Evolutionary conservation across 2,329 filamentous ascomycete genomes (phyloP).

Genomic region (Aspergillus neoniger): DNA sequence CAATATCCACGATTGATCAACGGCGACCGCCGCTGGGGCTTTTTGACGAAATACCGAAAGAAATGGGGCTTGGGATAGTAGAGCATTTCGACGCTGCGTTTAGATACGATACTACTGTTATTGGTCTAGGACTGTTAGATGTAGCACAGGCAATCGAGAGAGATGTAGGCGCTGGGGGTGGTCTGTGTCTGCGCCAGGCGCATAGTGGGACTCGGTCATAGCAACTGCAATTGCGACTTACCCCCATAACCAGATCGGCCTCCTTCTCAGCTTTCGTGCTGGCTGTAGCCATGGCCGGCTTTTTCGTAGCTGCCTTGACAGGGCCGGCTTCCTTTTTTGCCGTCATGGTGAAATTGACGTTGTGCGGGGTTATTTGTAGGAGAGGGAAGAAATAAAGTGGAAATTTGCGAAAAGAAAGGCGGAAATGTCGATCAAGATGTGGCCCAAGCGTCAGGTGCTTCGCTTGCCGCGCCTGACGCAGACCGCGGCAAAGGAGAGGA

Average conservation of each 20-base stretch:
- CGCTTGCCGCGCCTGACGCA: conserved; percentile 33
- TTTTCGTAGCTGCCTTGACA: conserved; percentile 20
- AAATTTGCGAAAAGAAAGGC: neutral
- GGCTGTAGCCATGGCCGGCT: conserved; percentile 21
- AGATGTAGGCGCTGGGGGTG: conserved; percentile 2
- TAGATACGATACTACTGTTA: conserved; percentile 88
- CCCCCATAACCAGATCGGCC: conserved; percentile 57
- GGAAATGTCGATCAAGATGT: conserved; percentile 37
- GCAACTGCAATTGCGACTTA: conserved; percentile 36
- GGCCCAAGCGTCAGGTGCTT: conserved; percentile 38
- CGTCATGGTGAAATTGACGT: conserved; percentile 5
- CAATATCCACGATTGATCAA: conserved; percentile 90
- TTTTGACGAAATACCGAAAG: conserved; percentile 84
- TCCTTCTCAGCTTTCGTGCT: conserved; percentile 41
- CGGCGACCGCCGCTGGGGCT: conserved; percentile 78
- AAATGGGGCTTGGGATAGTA: conserved; percentile 83
- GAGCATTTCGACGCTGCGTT: conserved; percentile 85
- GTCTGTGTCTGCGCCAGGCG: conserved; percentile 6
- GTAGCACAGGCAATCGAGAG: neutral
- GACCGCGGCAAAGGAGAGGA: conserved; percentile 19
- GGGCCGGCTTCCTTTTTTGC: neutral
- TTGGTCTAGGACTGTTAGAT: conserved; percentile 64
- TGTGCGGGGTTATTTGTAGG: neutral
- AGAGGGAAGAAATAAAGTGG: conserved; percentile 8
- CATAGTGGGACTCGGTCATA: conserved; percentile 2